These are phyloP conservation scores for Neurospora terricola DNA, from an alignment of 495 filamentous ascomycete genomes.

Conservation along the genomic window DNA sequence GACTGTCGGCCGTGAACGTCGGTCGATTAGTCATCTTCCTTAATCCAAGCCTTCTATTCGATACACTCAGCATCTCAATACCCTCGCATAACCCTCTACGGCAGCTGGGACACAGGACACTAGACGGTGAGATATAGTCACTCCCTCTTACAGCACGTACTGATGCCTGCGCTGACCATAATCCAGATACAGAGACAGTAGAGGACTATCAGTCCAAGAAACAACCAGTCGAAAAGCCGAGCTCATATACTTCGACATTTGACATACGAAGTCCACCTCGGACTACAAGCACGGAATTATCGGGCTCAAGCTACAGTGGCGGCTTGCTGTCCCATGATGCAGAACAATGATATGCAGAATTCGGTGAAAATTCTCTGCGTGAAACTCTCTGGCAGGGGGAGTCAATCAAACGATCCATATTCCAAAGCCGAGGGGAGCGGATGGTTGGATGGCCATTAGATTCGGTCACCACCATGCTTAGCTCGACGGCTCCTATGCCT, in stretches of 20 bases:
- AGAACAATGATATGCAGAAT: neutral
- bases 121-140: neutral
- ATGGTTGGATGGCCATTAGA: neutral
- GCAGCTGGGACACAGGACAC: neutral
- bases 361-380: neutral
- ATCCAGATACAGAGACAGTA: neutral
- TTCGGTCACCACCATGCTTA: neutral
- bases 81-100: neutral
- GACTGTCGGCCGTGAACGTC: neutral
- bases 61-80: neutral
- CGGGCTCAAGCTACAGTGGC: neutral
- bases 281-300: neutral
- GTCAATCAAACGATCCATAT: neutral
- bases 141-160: neutral
- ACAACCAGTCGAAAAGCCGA: neutral
- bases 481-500: neutral
- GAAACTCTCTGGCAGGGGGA: neutral
- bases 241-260: neutral
- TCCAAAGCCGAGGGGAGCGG: neutral
- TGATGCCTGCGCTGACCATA: neutral
- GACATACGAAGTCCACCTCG: neutral
- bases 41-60: neutral
- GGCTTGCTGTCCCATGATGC: neutral
- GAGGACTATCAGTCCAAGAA: neutral
- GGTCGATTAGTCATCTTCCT: neutral